A percentile compares a stretch with the other conserved stretches of the same genome.
Conservation (phyloP, 2,329 filamentous ascomycete genomes). For the Nemania bipapillata region DNA sequence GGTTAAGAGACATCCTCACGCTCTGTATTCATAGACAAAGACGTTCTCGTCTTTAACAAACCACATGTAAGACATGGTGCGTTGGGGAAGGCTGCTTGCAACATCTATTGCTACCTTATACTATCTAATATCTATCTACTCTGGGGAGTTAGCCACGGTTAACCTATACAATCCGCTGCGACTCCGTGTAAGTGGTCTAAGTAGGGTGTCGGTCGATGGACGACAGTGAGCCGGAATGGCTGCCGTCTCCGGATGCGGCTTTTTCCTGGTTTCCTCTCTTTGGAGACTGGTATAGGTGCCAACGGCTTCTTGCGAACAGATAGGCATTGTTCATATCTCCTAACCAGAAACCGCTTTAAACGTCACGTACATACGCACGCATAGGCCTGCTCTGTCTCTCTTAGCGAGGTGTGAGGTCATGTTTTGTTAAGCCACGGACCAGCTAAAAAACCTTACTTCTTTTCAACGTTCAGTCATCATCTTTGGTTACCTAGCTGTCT, state of each 20-base stretch:
- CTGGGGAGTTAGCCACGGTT: neutral
- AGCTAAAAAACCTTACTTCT: neutral
- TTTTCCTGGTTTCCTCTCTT: neutral
- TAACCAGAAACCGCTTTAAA: neutral
- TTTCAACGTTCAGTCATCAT: no score
- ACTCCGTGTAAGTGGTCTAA: neutral
- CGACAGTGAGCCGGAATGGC: neutral
- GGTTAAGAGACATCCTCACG: conserved; percentile 38
- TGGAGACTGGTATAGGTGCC: neutral
- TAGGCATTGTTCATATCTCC: neutral
- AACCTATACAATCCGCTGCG: neutral
- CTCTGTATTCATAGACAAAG: conserved; percentile 25
- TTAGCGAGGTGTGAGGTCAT: neutral
- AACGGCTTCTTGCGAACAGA: conserved; percentile 6
- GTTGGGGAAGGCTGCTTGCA: conserved; percentile 15
- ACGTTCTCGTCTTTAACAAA: conserved; percentile 26
- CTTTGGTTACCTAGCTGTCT: no score
- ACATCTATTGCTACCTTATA: neutral
- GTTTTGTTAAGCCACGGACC: neutral
- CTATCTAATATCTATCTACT: conserved; percentile 2
- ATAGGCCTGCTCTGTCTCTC: neutral
- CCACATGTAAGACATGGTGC: conserved; percentile 28
- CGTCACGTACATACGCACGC: neutral
- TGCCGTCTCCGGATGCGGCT: conserved; percentile 27
- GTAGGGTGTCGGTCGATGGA: neutral